Evolutionary conservation across 768 basidiomycete species (phyloP).

Genomic region (Neoboletus brunneissimus): DNA sequence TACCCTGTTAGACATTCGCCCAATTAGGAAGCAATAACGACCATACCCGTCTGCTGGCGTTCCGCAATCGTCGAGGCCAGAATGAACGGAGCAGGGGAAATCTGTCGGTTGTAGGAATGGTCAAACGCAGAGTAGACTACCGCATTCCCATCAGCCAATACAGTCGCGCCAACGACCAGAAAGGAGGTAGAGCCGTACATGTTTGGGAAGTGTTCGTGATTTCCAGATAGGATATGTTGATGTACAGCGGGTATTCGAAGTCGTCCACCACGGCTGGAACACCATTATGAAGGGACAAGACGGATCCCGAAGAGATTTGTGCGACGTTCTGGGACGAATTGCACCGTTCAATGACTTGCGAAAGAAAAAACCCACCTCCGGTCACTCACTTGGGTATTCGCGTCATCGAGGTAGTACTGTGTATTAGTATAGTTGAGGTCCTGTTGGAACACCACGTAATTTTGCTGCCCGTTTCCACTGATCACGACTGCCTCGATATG

Average conservation of each 20-base stretch:
- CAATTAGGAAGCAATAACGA: neutral
- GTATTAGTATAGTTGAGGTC: constrained; percentile 56
- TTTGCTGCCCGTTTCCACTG: constrained; percentile 57
- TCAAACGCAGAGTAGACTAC: constrained; percentile 56
- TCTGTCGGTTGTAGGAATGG: constrained; percentile 62
- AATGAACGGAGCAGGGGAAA: constrained; percentile 58
- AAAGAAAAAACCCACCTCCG: neutral
- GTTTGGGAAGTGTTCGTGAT: constrained; percentile 27
- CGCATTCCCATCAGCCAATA: neutral
- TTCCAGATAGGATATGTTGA: constrained; percentile 37
- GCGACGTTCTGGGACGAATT: constrained; percentile 40
- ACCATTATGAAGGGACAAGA: constrained; percentile 49
- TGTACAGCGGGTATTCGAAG: constrained; percentile 52
- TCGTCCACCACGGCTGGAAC: constrained; percentile 42
- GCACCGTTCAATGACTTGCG: neutral
- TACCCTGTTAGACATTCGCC: neutral
- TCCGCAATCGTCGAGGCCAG: constrained; percentile 55
- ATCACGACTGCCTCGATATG: constrained; percentile 60
- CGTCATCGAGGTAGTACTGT: constrained; percentile 56
- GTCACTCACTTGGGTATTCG: constrained; percentile 37
- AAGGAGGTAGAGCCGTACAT: constrained; percentile 10
- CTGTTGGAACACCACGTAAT: constrained; percentile 60
- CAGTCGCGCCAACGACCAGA: neutral
- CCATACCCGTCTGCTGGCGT: constrained; percentile 56
- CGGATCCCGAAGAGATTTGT: constrained; percentile 49